A percentile compares a stretch with the other conserved stretches of the same genome.
Evolutionary conservation across 345 rosid genomes (phyloP).

Genomic region (Linum trigynum): DNA sequence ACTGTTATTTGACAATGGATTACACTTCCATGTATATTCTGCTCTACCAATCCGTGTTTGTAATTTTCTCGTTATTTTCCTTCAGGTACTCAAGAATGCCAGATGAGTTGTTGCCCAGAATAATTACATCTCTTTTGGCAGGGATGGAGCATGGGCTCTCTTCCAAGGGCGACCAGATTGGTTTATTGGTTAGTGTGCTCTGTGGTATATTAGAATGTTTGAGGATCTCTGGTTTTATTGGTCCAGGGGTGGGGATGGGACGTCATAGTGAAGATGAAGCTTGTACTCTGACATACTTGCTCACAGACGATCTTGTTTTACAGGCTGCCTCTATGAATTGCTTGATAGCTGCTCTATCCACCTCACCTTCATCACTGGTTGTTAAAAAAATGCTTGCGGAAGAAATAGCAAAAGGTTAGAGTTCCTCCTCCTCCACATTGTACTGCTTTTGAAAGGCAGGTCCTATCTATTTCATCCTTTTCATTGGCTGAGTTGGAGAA

Average conservation of each 20-base stretch:
- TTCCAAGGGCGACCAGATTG: constrained; percentile 56
- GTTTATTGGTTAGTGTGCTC: constrained; percentile 59
- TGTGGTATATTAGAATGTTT: not conserved
- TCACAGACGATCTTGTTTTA: constrained; percentile 11
- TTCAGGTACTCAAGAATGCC: constrained; percentile 89
- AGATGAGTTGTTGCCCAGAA: constrained; percentile 54
- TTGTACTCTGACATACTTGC: constrained; percentile 1
- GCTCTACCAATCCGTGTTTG: no score
- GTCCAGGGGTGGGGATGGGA: not conserved
- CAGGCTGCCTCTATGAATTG: constrained; percentile 74
- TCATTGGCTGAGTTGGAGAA: not conserved
- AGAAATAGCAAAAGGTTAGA: constrained; percentile 57
- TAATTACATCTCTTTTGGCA: constrained; percentile 44
- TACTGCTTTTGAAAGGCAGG: not conserved
- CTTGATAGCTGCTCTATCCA: constrained; percentile 69
- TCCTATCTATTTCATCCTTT: not conserved
- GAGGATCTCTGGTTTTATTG: constrained; percentile 5
- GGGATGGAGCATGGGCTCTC: constrained; percentile 54
- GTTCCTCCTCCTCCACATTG: not conserved
- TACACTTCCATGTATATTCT: no score
- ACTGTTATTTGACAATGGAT: no score
- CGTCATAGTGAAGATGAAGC: not conserved
- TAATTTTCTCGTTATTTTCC: constrained; percentile 14
- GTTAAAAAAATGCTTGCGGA: constrained; percentile 56
- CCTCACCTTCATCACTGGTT: constrained; percentile 46